Evolutionary conservation across 2,329 filamentous ascomycete genomes (phyloP), one percentile per base, ranked within the genome.

Genomic region (Fusarium devonianum): DNA sequence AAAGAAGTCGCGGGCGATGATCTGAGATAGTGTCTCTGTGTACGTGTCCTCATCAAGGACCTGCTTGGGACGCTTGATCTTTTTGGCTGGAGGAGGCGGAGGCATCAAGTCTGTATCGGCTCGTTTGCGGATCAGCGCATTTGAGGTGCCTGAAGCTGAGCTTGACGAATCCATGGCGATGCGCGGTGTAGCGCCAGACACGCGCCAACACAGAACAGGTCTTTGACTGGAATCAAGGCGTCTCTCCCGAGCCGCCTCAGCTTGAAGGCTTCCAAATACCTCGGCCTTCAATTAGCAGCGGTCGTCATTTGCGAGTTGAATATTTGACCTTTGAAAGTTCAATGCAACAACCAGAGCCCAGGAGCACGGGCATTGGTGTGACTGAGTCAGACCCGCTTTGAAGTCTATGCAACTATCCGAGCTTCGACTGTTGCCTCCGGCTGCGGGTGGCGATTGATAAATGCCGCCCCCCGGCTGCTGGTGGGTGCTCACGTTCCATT

Each of bases 1-100:
- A 66, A 97, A 99, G 77, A 96, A 99, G 77, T 99, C 94, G 59
- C 94, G 86, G 8, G 91, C 90, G 56, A 99, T 96, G 68, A 99
- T 97, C 62, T 94, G 88, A 0, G 92, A 96, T 19, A 99, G 79
- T 1, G 90, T 89, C 49, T 92, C 86, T 2, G 91, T 94, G 72
- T 99, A 99, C 42, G 88, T 86, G 62, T 99, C 93, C 78, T 99
- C 94, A 70, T 96, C 91, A 19, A 99, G 83, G 19, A 97, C 86
- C 55, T 88, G 89, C 55, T 87, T 86, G 0, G 94, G 94, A 41
- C 94, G 84, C 73, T 97, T 97, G 67, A 97, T 96, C 49, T 91
- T 88, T 71, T 96, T 97, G 30, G 86, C 78, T 0, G 85, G 81
- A 4, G 92, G 90, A 5, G 93, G 92, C 9, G 92, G 92, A 12